Conservation (phyloP, 441 rosid species). For the Sinapis alba region DNA sequence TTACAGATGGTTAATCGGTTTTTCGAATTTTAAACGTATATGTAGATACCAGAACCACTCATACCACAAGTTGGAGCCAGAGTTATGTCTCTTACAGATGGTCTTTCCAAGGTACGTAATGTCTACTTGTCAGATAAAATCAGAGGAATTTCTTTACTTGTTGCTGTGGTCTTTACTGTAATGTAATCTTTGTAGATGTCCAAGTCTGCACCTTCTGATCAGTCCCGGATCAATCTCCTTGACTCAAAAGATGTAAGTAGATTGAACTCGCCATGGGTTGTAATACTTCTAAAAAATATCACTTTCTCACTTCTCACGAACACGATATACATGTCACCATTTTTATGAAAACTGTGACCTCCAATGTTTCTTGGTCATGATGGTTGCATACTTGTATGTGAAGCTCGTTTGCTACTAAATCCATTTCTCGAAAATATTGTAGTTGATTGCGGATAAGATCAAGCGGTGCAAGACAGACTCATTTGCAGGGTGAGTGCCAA, state of each 20-base stretch:
- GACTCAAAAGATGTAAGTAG: conserved; percentile 89
- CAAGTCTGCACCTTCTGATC: conserved; percentile 89
- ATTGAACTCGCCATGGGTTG: conserved; percentile 5
- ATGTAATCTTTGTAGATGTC: conserved; percentile 73
- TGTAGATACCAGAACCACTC: conserved; percentile 88
- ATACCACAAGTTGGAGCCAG: conserved; percentile 89
- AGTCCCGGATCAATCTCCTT: conserved; percentile 62
- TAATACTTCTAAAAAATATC: background rate
- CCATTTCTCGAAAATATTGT: conserved; percentile 19
- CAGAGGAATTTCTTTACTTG: background rate
- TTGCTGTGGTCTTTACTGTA: conserved; percentile 1
- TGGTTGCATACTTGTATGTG: conserved; percentile 16
- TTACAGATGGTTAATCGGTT: conserved; percentile 1
- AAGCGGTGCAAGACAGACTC: conserved; percentile 97
- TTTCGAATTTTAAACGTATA: conserved; percentile 18
- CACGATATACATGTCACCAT: background rate
- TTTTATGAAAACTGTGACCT: too few relatives aligned
- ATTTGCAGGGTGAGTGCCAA: conserved; percentile 58
- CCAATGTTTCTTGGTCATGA: background rate
- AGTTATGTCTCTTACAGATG: conserved; percentile 94
- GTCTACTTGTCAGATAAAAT: background rate
- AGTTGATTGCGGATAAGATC: conserved; percentile 89
- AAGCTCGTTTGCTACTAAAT: background rate
- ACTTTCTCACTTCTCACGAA: conserved; percentile 4
- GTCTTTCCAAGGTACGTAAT: conserved; percentile 77